Conservation (phyloP, 257 asterid species). For the Fraxinus americana region DNA sequence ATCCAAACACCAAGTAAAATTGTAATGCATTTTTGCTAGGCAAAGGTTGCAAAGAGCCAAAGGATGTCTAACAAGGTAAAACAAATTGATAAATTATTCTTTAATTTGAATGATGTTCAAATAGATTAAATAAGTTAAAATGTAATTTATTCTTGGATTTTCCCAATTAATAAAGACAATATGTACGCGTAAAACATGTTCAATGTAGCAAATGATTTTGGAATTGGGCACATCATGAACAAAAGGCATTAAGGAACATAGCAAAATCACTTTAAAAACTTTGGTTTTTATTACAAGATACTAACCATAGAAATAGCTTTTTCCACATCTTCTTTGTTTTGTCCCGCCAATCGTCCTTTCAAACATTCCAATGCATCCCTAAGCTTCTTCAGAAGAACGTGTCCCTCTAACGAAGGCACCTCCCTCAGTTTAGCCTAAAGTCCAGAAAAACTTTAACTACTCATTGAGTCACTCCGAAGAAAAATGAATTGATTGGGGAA, state of each 20-base stretch:
- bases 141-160: background rate
- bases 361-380: conserved; percentile 90
- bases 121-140: background rate
- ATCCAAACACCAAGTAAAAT: background rate
- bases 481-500: background rate
- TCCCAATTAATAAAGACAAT: background rate
- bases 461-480: background rate
- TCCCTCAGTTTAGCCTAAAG: conserved; percentile 89
- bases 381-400: conserved; percentile 94
- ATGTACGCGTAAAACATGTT: background rate
- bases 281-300: conserved; percentile 11
- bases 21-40: background rate
- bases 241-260: background rate
- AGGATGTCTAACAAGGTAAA: background rate
- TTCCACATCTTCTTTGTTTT: conserved; percentile 83
- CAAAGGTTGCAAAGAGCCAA: background rate
- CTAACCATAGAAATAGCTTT: conserved; percentile 92
- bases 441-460: conserved; percentile 13
- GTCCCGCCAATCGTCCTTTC: conserved; percentile 85
- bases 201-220: background rate
- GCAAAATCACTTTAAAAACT: background rate
- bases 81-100: background rate
- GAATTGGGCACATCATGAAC: background rate
- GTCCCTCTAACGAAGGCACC: conserved; percentile 91
- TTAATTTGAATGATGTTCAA: background rate